Percentiles rank a stretch among this genome's conserved stretches.
Evolutionary conservation across 305 asterid species (phyloP).

Genomic region (Fraxinus angustifolia): DNA sequence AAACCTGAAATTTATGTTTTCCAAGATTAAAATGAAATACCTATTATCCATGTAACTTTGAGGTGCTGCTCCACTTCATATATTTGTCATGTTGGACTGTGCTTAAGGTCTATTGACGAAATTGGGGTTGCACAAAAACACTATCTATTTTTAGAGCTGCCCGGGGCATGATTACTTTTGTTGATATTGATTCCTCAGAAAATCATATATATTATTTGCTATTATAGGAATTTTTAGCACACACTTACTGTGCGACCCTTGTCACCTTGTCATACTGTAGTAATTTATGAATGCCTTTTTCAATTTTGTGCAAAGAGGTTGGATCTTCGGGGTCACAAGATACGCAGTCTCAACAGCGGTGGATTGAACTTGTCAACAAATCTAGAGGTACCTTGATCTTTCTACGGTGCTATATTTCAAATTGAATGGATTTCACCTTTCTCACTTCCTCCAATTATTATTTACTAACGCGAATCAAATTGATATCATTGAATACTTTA

Average conservation of each 20-base stretch:
- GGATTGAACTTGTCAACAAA: conserved; percentile 77
- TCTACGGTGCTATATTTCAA: background rate
- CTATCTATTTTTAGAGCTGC: background rate
- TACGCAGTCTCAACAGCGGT: conserved; percentile 66
- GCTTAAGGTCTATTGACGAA: conserved; percentile 1
- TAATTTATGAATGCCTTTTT: conserved; percentile 19
- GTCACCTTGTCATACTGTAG: conserved; percentile 14
- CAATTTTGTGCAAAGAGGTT: conserved; percentile 60
- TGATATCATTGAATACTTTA: background rate
- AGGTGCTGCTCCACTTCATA: background rate
- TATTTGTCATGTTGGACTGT: conserved; percentile 13
- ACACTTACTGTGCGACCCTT: conserved; percentile 17
- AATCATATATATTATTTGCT: conserved; percentile 3
- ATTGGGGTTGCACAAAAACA: conserved; percentile 13
- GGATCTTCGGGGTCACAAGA: conserved; percentile 98
- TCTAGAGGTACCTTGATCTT: conserved; percentile 69
- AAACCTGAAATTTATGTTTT: background rate
- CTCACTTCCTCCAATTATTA: background rate
- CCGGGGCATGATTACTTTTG: background rate
- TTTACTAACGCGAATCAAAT: background rate
- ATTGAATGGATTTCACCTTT: background rate
- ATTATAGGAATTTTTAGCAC: conserved; percentile 6
- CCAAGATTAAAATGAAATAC: conserved; percentile 2
- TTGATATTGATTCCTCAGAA: conserved; percentile 16
- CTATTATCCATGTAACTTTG: background rate